phyloP scores from a whole-genome alignment of 73 alveolate genomes.

The Paramecium pentaurelia region DNA sequence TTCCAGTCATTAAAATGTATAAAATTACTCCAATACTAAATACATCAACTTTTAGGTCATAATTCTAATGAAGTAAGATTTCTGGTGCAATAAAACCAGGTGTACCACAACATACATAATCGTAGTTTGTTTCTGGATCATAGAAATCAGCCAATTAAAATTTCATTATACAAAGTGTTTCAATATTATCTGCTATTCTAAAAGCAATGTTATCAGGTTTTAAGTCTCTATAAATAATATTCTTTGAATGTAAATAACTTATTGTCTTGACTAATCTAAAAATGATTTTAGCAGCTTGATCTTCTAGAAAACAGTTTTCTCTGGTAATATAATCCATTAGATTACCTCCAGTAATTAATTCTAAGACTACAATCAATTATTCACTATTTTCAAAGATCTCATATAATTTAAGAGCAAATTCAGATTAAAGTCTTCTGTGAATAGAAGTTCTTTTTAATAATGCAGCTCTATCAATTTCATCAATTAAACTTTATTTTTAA shows the following conservation, averaged over 20 bases:
- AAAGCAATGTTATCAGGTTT: background rate
- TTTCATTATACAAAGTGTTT: background rate
- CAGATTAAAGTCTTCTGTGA: background rate
- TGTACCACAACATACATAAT: constrained; percentile 33
- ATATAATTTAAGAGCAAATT: background rate
- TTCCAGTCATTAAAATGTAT: constrained; percentile 40
- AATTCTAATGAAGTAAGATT: constrained; percentile 17
- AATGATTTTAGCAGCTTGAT: constrained; percentile 34
- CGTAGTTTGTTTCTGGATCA: background rate
- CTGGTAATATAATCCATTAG: constrained; percentile 52
- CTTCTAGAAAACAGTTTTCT: constrained; percentile 42
- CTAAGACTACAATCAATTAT: constrained; percentile 60
- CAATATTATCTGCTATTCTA: background rate
- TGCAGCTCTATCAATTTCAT: background rate
- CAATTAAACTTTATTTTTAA: background rate
- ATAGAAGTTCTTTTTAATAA: background rate
- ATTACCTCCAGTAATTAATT: constrained; percentile 63
- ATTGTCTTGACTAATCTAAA: constrained; percentile 52
- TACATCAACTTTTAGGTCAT: constrained; percentile 52
- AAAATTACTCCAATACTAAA: constrained; percentile 47
- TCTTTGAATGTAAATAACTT: constrained; percentile 2
- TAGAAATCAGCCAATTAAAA: constrained; percentile 10
- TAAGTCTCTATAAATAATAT: background rate
- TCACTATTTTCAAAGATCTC: constrained; percentile 67
- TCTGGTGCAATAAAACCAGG: constrained; percentile 58